Evolutionary conservation across 768 basidiomycete genomes (phyloP), one percentile per base, ranked within the genome.

Genomic region (Amyloporia xantha): DNA sequence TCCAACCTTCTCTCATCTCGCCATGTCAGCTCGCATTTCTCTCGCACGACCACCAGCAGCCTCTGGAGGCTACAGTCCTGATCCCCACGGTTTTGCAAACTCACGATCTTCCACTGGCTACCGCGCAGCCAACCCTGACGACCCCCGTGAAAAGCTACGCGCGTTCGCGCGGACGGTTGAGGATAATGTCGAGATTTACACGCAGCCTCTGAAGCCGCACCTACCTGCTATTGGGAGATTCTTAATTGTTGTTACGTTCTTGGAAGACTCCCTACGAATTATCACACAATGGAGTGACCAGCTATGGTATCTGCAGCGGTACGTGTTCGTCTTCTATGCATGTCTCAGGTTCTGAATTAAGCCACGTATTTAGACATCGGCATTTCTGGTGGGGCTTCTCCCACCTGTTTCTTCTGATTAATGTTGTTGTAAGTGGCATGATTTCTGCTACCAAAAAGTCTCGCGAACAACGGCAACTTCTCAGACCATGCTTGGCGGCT

Each of bases 281-380:
- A 47, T 90, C 51, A 90, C 92, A 2, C 95, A 98, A 66, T 98
- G 93, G 92, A 66, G 80, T 41, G 96, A 99, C 72, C 96, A 99
- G 69, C 79, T 96, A 47, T 99, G 95, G 91, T 99, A 97, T 68
- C 74, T 99, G 60, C 91, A 97, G 67, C 84, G 82, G 95, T 96
- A 54, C 61, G 91, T 72, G 33, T 44, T 45, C 28, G 26, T 26
- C 25, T 26, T 39, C 28, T 48, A 33, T 7, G 9, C 9, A 15
- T 33, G 30, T 15, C 7, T 7, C 30, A 15, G 9, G 30, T 15
- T 33, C 30, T 7, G 30, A n/a, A 15, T 15, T 33, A 15, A 33
- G 30, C 30, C 9, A 33, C 30, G 15, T 33, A 44, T 41, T 30
- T 58, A 98, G 95, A 70, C 91, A 98, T 68, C 81, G 96, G 64